A percentile compares a stretch with the other conserved stretches of the same genome.
These are phyloP conservation scores for Fraxinus latifolia DNA, from an alignment of 305 asterid species.

Conservation along the genomic window DNA sequence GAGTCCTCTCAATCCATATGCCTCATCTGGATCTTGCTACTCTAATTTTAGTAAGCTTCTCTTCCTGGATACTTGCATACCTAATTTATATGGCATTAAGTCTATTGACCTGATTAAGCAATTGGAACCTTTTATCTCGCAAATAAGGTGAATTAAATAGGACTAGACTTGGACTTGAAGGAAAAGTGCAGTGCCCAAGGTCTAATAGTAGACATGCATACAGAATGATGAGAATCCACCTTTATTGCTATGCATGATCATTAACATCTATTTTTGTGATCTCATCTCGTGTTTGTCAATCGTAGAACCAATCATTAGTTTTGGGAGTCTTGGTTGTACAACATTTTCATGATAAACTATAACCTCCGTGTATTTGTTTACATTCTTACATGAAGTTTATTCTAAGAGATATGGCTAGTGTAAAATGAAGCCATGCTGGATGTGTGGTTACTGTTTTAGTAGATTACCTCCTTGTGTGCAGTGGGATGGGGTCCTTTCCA, in stretches of 20 bases:
- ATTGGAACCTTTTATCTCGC: not conserved
- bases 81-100: too few species aligned
- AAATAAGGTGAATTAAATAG: not conserved
- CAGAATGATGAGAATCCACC: not conserved
- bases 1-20: conserved; percentile 58
- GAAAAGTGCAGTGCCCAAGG: too few species aligned
- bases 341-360: not conserved
- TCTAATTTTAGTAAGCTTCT: conserved; percentile 54
- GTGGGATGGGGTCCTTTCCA: conserved; percentile 90
- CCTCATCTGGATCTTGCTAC: conserved; percentile 51
- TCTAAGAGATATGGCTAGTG: too few species aligned
- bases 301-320: not conserved
- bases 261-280: not conserved
- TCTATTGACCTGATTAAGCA: not conserved
- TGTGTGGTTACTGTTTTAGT: not conserved
- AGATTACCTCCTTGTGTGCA: conserved; percentile 19
- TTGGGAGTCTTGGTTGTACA: not conserved
- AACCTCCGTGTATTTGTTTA: not conserved
- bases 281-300: not conserved
- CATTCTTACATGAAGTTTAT: not conserved
- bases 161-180: too few species aligned
- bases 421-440: not conserved
- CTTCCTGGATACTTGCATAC: not conserved
- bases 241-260: not conserved
- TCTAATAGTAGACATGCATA: not conserved